phyloP scores from a whole-genome alignment of 2,329 filamentous ascomycete species.

The Calonectria henricotiae region DNA sequence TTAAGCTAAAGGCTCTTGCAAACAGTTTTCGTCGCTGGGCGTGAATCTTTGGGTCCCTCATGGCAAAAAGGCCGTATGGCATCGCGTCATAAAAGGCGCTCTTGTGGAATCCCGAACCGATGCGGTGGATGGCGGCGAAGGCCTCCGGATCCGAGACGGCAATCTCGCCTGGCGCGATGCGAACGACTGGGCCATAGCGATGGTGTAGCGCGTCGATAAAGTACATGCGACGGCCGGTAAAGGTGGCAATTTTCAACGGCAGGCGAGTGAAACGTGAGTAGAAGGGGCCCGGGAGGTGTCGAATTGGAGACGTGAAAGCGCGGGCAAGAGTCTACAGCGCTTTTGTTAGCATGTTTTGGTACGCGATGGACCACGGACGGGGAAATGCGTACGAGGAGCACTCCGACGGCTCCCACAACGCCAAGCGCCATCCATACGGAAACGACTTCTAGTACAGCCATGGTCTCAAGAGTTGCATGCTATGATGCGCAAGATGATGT shows the following conservation, averaged over 20 bases:
- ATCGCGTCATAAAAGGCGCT: constrained; percentile 35
- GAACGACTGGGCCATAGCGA: constrained; percentile 28
- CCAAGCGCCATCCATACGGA: constrained; percentile 2
- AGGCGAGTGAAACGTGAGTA: constrained; percentile 36
- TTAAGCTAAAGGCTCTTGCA: constrained; percentile 37
- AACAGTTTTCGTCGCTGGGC: constrained; percentile 33
- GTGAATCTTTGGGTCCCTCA: constrained; percentile 37
- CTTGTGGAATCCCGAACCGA: constrained; percentile 40
- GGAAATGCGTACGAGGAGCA: not conserved
- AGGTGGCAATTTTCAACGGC: constrained; percentile 13
- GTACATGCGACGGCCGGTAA: constrained; percentile 32
- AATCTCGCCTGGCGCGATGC: constrained; percentile 33
- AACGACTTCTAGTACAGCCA: not conserved
- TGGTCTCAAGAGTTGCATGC: not conserved
- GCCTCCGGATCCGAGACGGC: constrained; percentile 29
- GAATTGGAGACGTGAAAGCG: not conserved
- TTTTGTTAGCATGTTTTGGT: not conserved
- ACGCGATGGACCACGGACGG: not conserved
- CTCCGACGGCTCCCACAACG: not conserved
- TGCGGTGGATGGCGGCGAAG: constrained; percentile 40
- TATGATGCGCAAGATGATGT: not conserved
- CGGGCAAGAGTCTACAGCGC: not conserved
- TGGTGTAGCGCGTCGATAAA: constrained; percentile 35
- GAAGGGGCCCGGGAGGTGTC: constrained; percentile 35
- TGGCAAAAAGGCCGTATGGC: constrained; percentile 33